A percentile compares a stretch with the other conserved stretches of the same genome.
Evolutionary conservation across 805 yeast species (phyloP).

Genomic region (Candida pseudofarinosa): DNA sequence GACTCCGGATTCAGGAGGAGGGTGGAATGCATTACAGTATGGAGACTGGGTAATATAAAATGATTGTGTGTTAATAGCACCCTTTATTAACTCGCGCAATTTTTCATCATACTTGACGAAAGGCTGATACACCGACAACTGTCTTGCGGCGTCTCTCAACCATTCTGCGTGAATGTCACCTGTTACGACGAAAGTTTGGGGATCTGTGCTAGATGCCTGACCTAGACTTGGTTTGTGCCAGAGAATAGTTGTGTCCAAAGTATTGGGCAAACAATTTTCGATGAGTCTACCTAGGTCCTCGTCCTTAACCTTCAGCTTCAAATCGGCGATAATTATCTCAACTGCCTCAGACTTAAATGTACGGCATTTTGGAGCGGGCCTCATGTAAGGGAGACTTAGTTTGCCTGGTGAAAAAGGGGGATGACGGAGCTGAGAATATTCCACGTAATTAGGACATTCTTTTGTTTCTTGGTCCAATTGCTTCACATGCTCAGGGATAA

Average conservation of each 20-base stretch:
- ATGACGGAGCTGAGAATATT: conserved; percentile 53
- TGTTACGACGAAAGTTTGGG: conserved; percentile 76
- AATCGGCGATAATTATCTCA: conserved; percentile 54
- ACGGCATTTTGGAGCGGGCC: conserved; percentile 70
- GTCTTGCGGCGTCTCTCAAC: conserved; percentile 85
- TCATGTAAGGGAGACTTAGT: conserved; percentile 60
- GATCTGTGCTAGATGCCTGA: conserved; percentile 12
- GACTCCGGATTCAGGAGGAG: conserved; percentile 57
- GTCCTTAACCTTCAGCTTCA: conserved; percentile 48
- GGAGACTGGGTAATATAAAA: conserved; percentile 59
- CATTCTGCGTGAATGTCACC: conserved; percentile 95
- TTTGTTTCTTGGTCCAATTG: conserved; percentile 14
- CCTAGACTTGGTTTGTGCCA: conserved; percentile 48
- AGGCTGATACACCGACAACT: conserved; percentile 69
- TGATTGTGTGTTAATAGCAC: conserved; percentile 82
- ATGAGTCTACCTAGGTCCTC: conserved; percentile 69
- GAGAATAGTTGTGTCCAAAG: conserved; percentile 79
- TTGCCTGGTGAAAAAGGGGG: conserved; percentile 57
- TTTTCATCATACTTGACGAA: conserved; percentile 48
- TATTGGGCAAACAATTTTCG: conserved; percentile 83
- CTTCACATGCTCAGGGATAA: conserved; percentile 13
- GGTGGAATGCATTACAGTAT: conserved; percentile 90
- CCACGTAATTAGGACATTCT: conserved; percentile 59
- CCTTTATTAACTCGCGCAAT: conserved; percentile 54
- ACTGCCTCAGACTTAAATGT: conserved; percentile 64